Evolutionary conservation across 2,329 filamentous ascomycete species (phyloP).

Genomic region (Penicillium expansum): DNA sequence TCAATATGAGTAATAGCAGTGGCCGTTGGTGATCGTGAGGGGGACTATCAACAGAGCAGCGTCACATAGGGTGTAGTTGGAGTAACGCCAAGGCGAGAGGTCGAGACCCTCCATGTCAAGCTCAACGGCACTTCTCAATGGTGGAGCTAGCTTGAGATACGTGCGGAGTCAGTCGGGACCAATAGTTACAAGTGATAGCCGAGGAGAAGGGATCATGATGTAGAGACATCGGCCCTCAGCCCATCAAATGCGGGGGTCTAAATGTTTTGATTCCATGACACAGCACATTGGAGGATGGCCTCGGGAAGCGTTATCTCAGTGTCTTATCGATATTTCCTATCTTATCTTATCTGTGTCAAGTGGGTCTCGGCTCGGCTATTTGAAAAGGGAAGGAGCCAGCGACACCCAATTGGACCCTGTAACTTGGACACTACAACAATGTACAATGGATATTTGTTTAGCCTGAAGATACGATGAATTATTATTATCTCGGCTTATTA

Average conservation of each 20-base stretch:
- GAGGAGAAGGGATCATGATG: neutral
- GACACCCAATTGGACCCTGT: too few species aligned
- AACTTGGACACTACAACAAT: too few species aligned
- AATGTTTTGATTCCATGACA: neutral
- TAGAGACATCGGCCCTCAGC: neutral
- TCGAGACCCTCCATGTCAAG: neutral
- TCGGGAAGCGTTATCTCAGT: neutral
- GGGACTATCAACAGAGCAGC: neutral
- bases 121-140: neutral
- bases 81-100: neutral
- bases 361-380: neutral
- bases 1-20: neutral
- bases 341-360: neutral
- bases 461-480: neutral
- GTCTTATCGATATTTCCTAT: neutral
- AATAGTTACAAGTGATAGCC: neutral
- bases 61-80: neutral
- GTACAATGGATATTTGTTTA: neutral
- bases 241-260: neutral
- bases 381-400: neutral
- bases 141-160: neutral
- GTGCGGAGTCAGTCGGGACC: neutral
- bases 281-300: neutral
- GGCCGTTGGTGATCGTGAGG: neutral
- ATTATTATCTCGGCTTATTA: neutral